A percentile compares a stretch with the other conserved stretches of the same genome.
phyloP scores from a whole-genome alignment of 768 basidiomycete species.

The Phylloporus sp. region DNA sequence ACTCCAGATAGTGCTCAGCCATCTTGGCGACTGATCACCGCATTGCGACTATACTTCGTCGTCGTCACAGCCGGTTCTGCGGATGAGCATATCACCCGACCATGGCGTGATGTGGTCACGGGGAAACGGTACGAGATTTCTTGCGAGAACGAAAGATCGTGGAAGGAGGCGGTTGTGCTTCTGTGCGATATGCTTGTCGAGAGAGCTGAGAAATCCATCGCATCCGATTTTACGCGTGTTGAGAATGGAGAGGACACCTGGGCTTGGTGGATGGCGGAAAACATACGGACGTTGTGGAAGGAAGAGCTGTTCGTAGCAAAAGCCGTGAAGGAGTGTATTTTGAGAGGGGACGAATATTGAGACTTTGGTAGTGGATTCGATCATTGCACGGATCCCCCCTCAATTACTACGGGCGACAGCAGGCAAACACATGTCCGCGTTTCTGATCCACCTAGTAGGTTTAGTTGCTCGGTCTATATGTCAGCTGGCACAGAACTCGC shows the following conservation, averaged over 20 bases:
- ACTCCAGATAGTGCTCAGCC: conserved; percentile 60
- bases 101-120: conserved; percentile 52
- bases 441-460: no score
- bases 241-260: conserved; percentile 16
- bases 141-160: conserved; percentile 44
- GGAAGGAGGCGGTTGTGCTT: conserved; percentile 36
- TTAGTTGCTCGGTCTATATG: no score
- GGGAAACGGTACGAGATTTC: conserved; percentile 45
- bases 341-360: conserved; percentile 46
- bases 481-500: no score
- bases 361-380: no score
- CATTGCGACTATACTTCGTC: conserved; percentile 62
- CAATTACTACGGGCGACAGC: no score
- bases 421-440: no score
- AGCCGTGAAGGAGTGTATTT: conserved; percentile 43
- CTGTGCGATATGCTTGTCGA: conserved; percentile 38
- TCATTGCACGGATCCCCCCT: no score
- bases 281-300: conserved; percentile 50
- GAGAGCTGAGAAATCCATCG: conserved; percentile 28
- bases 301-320: conserved; percentile 54
- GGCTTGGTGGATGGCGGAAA: conserved; percentile 33
- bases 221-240: neutral
- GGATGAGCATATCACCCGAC: conserved; percentile 32
- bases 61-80: conserved; percentile 28
- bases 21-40: conserved; percentile 72